A percentile compares a stretch with the other conserved stretches of the same genome.
phyloP scores from a whole-genome alignment of 108 stramenopile genomes.

The Skeletonema tropicum region DNA sequence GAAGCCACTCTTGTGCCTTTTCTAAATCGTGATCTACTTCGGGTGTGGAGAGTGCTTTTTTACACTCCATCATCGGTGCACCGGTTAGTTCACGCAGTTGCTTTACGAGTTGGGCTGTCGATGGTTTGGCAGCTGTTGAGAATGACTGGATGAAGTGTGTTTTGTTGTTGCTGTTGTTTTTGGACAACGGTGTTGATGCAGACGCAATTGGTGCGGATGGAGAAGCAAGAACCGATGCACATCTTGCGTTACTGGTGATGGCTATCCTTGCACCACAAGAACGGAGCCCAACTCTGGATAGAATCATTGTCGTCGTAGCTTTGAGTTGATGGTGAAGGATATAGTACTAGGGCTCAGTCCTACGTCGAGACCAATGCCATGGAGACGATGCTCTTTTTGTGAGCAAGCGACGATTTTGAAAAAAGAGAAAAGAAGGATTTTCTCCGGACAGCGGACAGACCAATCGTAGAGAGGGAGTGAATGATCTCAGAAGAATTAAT shows the following conservation, averaged over 20 bases:
- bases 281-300: not conserved
- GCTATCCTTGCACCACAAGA: not conserved
- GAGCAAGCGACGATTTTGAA: no score
- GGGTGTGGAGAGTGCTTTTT: slow-evolving; percentile 69
- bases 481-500: no score
- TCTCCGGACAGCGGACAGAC: no score
- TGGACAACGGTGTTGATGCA: not conserved
- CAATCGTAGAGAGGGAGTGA: no score
- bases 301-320: not conserved
- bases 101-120: slow-evolving; percentile 48
- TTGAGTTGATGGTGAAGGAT: not conserved
- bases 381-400: not conserved
- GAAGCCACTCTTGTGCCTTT: slow-evolving; percentile 79
- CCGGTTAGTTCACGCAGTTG: slow-evolving; percentile 70
- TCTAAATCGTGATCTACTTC: slow-evolving; percentile 51
- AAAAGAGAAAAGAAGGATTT: no score
- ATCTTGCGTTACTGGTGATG: not conserved
- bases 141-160: not conserved
- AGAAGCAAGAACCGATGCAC: not conserved
- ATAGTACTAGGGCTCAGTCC: not conserved
- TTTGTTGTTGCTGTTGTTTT: slow-evolving; percentile 7
- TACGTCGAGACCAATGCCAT: slow-evolving; percentile 3
- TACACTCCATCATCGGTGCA: slow-evolving; percentile 89
- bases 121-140: not conserved
- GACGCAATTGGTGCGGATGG: not conserved